Base-by-base conservation (phyloP, 495 filamentous ascomycete genomes). In the Daldinia concentrica region DNA sequence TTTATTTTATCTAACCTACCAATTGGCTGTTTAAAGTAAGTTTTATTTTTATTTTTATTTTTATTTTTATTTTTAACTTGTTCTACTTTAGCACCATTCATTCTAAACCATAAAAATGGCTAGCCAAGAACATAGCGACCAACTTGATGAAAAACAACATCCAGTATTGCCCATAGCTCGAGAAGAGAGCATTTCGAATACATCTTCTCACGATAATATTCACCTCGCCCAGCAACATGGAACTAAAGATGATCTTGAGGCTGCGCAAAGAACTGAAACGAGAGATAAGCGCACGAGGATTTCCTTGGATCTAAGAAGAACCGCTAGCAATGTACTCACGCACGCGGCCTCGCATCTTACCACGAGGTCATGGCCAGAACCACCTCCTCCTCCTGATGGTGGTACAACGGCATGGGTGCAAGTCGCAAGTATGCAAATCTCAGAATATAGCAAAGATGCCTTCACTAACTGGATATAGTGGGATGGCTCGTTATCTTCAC, bases 401-500 rank as follows among this genome's bases (percentile, higher is more conserved):
- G 91, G 91, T 4, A 71, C 86, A 26, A 74, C 79, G 51, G 91
- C 90, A 7, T 93, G 91, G 91, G 84, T 81, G 1, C 90, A 92
- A 77, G 89, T 87, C 15, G 80, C 84, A n/a, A 83, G 71, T 73
- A 73, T 17, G 71, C 39, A 58, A 7, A 59, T 11, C 15, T n/a
- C 22, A 24, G 7, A 19, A 27, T 29, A 17, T 27, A 26, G 15
- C 5, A 14, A 14, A 9, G 30, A 26, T 27, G 26, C n/a, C 2
- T 39, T 69, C 19, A 24, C 71, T 73, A 66, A 73, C 51, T 57
- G 6, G 22, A 9, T 6, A 66, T 8, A 73, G 71, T 89, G 77
- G 88, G 81, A 2, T 89, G 90, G 77, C 78, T 93, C 9, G 84
- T 91, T 58, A 85, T 92, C 60, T 88, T 89, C 79, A 89, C 89